Evolutionary conservation across 2,329 filamentous ascomycete species (phyloP).

Genomic region (Apiospora aurea): DNA sequence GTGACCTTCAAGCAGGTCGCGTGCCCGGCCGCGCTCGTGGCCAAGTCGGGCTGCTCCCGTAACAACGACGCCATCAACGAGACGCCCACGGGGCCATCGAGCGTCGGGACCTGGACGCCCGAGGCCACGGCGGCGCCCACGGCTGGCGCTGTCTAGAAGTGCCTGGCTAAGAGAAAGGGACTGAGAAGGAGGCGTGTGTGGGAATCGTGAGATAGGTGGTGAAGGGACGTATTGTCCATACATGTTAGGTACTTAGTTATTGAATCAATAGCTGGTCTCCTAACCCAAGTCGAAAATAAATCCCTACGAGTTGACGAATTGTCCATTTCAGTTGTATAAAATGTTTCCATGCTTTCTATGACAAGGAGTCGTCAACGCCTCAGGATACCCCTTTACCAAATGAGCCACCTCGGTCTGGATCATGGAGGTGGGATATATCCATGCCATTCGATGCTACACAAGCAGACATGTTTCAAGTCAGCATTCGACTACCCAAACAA

Average conservation of each 20-base stretch:
- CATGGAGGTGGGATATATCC: background rate
- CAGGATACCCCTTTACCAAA: background rate
- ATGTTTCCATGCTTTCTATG: background rate
- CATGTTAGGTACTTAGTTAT: background rate
- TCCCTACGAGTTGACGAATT: no score
- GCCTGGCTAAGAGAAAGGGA: background rate
- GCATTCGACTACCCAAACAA: background rate
- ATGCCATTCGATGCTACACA: background rate
- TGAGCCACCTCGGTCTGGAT: background rate
- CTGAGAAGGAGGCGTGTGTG: no score
- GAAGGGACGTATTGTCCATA: background rate
- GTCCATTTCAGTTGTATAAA: no score
- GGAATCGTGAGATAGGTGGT: background rate
- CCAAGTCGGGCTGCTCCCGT: constrained; percentile 45
- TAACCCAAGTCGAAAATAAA: no score
- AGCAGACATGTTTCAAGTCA: background rate
- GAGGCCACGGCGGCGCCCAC: constrained; percentile 10
- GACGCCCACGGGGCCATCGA: constrained; percentile 41
- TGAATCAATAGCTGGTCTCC: no score
- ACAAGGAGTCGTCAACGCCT: background rate
- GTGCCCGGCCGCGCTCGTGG: constrained; percentile 58
- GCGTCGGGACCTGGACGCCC: constrained; percentile 40
- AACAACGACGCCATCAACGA: constrained; percentile 44
- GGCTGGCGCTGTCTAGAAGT: background rate
- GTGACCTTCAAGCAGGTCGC: constrained; percentile 63